A percentile compares a stretch with the other conserved stretches of the same genome.
phyloP scores from a whole-genome alignment of 441 rosid genomes.

The Pelargonium cotyledonis region DNA sequence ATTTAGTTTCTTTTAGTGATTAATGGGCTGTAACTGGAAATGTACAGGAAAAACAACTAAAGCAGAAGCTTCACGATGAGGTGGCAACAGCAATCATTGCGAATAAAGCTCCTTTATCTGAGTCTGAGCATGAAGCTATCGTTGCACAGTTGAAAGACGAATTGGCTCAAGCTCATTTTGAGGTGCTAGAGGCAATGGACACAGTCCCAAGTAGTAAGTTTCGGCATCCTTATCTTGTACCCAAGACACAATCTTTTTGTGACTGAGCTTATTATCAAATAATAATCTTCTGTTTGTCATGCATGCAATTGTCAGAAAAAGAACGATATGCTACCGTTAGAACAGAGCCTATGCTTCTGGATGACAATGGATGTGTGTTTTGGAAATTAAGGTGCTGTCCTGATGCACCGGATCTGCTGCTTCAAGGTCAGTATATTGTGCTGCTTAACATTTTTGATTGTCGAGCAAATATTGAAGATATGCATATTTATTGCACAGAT shows the following conservation, averaged over 20 bases:
- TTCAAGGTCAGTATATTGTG: slow-evolving; percentile 52
- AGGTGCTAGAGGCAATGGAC: slow-evolving; percentile 41
- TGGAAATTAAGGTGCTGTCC: slow-evolving; percentile 54
- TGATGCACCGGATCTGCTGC: slow-evolving; percentile 40
- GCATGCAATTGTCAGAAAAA: slow-evolving; percentile 26
- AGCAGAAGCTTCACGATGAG: slow-evolving; percentile 36
- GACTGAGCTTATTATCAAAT: neutral
- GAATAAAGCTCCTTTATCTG: slow-evolving; percentile 41
- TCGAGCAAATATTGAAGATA: neutral
- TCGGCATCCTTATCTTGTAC: slow-evolving; percentile 12
- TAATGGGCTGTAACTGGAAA: neutral
- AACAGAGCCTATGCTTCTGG: slow-evolving; percentile 40
- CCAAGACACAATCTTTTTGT: neutral
- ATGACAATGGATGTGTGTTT: slow-evolving; percentile 36
- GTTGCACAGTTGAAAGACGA: slow-evolving; percentile 47
- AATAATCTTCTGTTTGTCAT: neutral
- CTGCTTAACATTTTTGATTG: slow-evolving; percentile 7
- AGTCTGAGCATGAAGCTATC: slow-evolving; percentile 51
- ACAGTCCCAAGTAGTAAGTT: slow-evolving; percentile 41
- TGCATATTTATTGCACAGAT: slow-evolving; percentile 31
- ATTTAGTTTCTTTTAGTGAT: neutral
- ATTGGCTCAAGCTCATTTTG: slow-evolving; percentile 52
- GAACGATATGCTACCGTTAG: slow-evolving; percentile 59
- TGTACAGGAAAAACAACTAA: slow-evolving; percentile 37
- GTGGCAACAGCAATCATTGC: slow-evolving; percentile 40